phyloP scores from a whole-genome alignment of 1,139 yeast species.

The Lodderomyces oxycetoniae region DNA sequence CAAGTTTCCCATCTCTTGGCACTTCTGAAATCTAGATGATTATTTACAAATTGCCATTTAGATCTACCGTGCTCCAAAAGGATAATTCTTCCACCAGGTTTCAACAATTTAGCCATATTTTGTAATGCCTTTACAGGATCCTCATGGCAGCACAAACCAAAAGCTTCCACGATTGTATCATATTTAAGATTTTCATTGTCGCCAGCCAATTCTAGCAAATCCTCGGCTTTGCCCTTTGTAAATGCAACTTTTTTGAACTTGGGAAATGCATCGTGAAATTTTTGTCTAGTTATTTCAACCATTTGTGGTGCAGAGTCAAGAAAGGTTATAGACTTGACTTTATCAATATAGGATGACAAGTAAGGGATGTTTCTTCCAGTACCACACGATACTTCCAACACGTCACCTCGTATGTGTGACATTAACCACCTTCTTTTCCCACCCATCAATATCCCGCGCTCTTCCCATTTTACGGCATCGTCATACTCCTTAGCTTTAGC shows the following conservation, averaged over 20 bases:
- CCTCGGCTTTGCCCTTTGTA: conserved; percentile 92
- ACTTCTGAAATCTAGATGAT: conserved; percentile 77
- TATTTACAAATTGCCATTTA: conserved; percentile 69
- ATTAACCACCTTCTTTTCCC: conserved; percentile 78
- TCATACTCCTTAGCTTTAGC: conserved; percentile 78
- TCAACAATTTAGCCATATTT: conserved; percentile 66
- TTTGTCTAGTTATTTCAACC: conserved; percentile 77
- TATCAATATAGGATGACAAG: conserved; percentile 45
- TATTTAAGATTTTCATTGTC: conserved; percentile 47
- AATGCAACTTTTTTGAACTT: conserved; percentile 69
- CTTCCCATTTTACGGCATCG: conserved; percentile 80
- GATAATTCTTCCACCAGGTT: conserved; percentile 88
- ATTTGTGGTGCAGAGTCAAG: conserved; percentile 79
- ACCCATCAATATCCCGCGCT: conserved; percentile 75
- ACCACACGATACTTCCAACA: conserved; percentile 90
- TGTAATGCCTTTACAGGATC: conserved; percentile 81
- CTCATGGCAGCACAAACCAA: conserved; percentile 92
- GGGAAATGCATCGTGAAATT: conserved; percentile 66
- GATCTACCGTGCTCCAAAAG: conserved; percentile 92
- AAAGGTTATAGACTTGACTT: conserved; percentile 70
- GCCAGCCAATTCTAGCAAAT: conserved; percentile 54
- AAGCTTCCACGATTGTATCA: conserved; percentile 90
- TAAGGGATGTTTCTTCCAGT: conserved; percentile 90
- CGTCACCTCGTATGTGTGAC: conserved; percentile 79
- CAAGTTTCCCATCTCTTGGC: conserved; percentile 80